Evolutionary conservation across 2,329 filamentous ascomycete species (phyloP).

Genomic region (Pseudogymnoascus sp.): DNA sequence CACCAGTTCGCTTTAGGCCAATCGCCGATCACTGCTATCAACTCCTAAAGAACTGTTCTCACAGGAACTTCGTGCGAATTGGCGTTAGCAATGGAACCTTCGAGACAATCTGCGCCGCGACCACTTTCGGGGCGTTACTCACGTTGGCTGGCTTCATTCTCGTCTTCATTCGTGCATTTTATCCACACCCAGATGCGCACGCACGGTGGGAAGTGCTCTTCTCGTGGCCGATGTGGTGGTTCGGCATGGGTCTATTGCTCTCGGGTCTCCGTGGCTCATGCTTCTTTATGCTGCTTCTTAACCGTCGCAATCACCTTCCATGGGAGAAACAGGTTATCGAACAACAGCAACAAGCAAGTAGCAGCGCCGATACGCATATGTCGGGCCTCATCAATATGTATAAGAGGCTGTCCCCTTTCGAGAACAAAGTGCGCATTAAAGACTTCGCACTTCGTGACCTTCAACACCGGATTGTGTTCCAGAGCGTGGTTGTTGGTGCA

Average conservation of each 20-base stretch:
- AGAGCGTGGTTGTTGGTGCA: background rate
- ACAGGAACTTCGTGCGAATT: constrained; percentile 43
- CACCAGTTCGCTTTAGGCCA: constrained; percentile 31
- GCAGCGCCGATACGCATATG: background rate
- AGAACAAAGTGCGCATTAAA: background rate
- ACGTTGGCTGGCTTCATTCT: constrained; percentile 33
- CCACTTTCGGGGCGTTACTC: constrained; percentile 34
- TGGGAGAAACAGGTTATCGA: constrained; percentile 32
- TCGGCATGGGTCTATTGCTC: constrained; percentile 35
- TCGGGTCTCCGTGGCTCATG: constrained; percentile 38
- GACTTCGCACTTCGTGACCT: background rate
- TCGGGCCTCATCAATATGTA: background rate
- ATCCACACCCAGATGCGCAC: constrained; percentile 19
- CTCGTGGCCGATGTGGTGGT: constrained; percentile 38
- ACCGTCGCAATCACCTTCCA: constrained; percentile 36
- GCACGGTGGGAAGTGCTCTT: constrained; percentile 34
- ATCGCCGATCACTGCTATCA: constrained; percentile 39
- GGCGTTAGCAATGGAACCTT: constrained; percentile 45
- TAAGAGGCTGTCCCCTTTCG: background rate
- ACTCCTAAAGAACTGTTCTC: constrained; percentile 39
- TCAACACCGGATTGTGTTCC: background rate
- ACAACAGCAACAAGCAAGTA: constrained; percentile 21
- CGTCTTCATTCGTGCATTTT: constrained; percentile 33
- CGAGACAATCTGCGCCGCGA: constrained; percentile 40
- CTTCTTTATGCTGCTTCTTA: constrained; percentile 40